Conservation (phyloP, 2,329 filamentous ascomycete species). For the Daldinia sp. region DNA sequence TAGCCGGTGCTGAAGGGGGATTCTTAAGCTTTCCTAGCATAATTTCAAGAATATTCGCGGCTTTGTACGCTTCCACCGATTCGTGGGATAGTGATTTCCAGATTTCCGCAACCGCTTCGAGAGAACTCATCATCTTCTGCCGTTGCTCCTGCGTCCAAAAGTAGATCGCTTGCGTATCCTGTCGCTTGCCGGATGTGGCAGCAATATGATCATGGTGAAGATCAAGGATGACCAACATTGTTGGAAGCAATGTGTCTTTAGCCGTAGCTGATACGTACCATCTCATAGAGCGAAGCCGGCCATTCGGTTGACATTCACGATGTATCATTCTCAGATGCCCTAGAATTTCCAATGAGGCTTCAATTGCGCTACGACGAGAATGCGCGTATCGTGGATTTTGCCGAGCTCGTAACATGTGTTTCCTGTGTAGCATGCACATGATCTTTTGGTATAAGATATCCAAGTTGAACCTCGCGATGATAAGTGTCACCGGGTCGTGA, state of each 20-base stretch:
- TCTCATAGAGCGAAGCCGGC: constrained; percentile 75
- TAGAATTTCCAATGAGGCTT: constrained; percentile 84
- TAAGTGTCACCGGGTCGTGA: constrained; percentile 81
- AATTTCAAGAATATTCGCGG: constrained; percentile 78
- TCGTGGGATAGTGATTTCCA: constrained; percentile 81
- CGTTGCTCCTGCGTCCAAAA: constrained; percentile 69
- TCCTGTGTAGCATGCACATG: constrained; percentile 86
- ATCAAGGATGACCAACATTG: constrained; percentile 84
- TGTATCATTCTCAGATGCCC: constrained; percentile 79
- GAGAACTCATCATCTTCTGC: constrained; percentile 76
- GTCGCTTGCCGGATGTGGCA: constrained; percentile 51
- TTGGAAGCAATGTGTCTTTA: constrained; percentile 85
- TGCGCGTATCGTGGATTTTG: constrained; percentile 84
- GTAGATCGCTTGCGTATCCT: constrained; percentile 55
- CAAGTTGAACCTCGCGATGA: constrained; percentile 85
- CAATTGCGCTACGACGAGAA: constrained; percentile 83
- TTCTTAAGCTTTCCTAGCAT: constrained; percentile 81
- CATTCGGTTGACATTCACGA: constrained; percentile 75
- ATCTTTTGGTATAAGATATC: constrained; percentile 90
- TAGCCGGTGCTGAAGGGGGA: constrained; percentile 48
- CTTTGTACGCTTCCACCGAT: constrained; percentile 92
- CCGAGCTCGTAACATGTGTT: constrained; percentile 80
- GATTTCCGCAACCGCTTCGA: constrained; percentile 78
- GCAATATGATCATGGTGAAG: constrained; percentile 73
- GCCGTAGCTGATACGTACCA: constrained; percentile 83